A percentile compares a stretch with the other conserved stretches of the same genome.
phyloP scores from a whole-genome alignment of 495 filamentous ascomycete genomes.

The Neurospora tetrasperma region DNA sequence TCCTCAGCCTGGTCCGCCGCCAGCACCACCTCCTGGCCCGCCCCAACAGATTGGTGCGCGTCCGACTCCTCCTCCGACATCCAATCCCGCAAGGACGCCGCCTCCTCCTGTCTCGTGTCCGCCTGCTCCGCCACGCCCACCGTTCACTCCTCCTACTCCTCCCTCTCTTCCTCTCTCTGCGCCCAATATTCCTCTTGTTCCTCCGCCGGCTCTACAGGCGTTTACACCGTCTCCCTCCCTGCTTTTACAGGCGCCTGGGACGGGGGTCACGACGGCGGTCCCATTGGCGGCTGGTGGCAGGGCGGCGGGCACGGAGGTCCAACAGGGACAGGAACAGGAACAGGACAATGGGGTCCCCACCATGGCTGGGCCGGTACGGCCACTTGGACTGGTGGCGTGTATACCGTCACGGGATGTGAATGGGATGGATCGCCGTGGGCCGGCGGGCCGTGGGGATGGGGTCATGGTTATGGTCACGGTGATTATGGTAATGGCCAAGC shows the following conservation, averaged over 20 bases:
- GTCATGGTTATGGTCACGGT: slow-evolving; percentile 20
- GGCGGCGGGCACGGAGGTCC: not conserved
- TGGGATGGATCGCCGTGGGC: slow-evolving; percentile 38
- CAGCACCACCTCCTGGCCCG: slow-evolving; percentile 27
- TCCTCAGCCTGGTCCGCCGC: slow-evolving; percentile 28
- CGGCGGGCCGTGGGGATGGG: slow-evolving; percentile 34
- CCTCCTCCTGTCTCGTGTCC: slow-evolving; percentile 25
- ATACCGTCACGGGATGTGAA: slow-evolving; percentile 38
- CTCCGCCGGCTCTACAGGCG: slow-evolving; percentile 29
- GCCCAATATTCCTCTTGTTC: slow-evolving; percentile 28
- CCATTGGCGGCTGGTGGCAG: no score
- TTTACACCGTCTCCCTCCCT: slow-evolving; percentile 30
- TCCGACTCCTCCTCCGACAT: slow-evolving; percentile 3
- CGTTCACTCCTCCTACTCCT: slow-evolving; percentile 28
- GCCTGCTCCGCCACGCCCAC: slow-evolving; percentile 32
- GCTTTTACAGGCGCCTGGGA: slow-evolving; percentile 32
- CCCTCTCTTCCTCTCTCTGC: slow-evolving; percentile 33
- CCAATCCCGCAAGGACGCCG: slow-evolving; percentile 7
- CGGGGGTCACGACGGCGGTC: slow-evolving; percentile 12
- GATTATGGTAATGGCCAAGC: not conserved
- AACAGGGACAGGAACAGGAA: not conserved
- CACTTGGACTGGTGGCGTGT: slow-evolving; percentile 35
- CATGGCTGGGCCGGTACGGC: slow-evolving; percentile 7
- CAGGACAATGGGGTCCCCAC: not conserved
- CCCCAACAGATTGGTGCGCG: slow-evolving; percentile 34